phyloP scores from a whole-genome alignment of 2,329 filamentous ascomycete genomes.

The Fusarium musae region DNA sequence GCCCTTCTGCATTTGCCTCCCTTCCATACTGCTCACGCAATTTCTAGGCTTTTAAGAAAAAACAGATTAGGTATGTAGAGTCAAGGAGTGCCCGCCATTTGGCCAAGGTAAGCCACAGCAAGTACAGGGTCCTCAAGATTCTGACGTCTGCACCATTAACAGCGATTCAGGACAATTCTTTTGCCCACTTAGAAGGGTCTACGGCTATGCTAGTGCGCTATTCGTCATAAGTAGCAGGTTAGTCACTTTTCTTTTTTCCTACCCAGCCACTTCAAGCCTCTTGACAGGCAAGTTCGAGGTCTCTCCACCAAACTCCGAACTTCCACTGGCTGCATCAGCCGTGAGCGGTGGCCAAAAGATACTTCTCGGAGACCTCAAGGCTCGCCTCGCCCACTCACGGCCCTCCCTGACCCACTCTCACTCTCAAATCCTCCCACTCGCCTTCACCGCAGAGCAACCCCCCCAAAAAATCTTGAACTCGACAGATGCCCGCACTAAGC shows the following conservation, averaged over 20 bases:
- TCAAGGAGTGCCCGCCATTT: conserved; percentile 5
- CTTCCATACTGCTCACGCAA: neutral
- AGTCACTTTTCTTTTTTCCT: conserved; percentile 22
- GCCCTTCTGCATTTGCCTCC: conserved; percentile 24
- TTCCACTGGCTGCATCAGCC: conserved; percentile 31
- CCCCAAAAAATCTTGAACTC: conserved; percentile 44
- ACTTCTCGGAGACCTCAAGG: conserved; percentile 32
- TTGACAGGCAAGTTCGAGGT: conserved; percentile 15
- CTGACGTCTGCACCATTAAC: conserved; percentile 16
- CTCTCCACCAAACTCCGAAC: conserved; percentile 17
- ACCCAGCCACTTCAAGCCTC: conserved; percentile 37
- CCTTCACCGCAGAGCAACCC: conserved; percentile 44
- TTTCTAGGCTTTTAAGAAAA: conserved; percentile 20
- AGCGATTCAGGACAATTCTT: conserved; percentile 28
- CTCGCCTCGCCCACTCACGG: conserved; percentile 43
- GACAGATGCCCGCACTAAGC: conserved; percentile 45
- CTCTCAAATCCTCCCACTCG: conserved; percentile 34
- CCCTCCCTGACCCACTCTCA: conserved; percentile 41
- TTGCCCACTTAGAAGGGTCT: conserved; percentile 17
- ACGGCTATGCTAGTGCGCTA: conserved; percentile 16
- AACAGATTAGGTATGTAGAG: neutral
- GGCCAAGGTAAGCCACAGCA: neutral
- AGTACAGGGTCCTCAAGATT: neutral
- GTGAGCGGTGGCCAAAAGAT: conserved; percentile 44
- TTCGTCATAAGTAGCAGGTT: conserved; percentile 31